Evolutionary conservation across 768 basidiomycete species (phyloP).

Genomic region (Rhodotorula graminis): DNA sequence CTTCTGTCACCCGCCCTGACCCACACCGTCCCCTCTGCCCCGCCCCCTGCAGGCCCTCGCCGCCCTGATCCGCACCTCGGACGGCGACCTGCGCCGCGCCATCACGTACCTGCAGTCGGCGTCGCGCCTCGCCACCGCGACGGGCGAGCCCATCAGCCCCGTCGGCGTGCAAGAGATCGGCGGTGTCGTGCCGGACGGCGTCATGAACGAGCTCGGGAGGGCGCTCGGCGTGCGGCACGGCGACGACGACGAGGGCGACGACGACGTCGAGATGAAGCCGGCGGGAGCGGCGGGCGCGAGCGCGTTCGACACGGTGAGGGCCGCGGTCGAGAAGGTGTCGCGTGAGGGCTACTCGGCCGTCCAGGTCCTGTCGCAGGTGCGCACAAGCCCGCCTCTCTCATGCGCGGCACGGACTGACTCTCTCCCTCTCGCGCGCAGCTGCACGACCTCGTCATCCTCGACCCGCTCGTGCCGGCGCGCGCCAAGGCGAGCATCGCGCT

Average conservation of each 20-base stretch:
- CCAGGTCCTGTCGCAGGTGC: constrained; percentile 80
- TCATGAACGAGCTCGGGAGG: constrained; percentile 64
- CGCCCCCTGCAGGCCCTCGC: constrained; percentile 54
- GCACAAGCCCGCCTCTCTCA: constrained; percentile 30
- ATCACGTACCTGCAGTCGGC: constrained; percentile 98
- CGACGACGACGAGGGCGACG: constrained; percentile 41
- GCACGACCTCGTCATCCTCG: constrained; percentile 80
- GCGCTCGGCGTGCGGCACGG: constrained; percentile 63
- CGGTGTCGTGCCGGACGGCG: constrained; percentile 76
- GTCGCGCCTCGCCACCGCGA: constrained; percentile 65
- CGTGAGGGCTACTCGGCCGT: constrained; percentile 88
- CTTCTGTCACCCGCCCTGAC: not conserved
- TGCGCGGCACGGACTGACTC: not conserved
- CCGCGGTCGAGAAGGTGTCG: constrained; percentile 67
- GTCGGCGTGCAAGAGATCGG: constrained; percentile 91
- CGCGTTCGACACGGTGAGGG: constrained; percentile 54
- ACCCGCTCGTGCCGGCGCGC: constrained; percentile 70
- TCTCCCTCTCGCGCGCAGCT: constrained; percentile 54
- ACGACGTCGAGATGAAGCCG: constrained; percentile 57
- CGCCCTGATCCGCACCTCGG: constrained; percentile 70
- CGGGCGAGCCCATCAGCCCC: constrained; percentile 58
- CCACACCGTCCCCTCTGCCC: not conserved
- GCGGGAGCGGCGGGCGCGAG: constrained; percentile 48
- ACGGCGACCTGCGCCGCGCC: constrained; percentile 89
- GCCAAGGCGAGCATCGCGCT: constrained; percentile 78